Base-by-base conservation (phyloP, 352 stramenopile species). In the Globisporangium heterothallicum region DNA sequence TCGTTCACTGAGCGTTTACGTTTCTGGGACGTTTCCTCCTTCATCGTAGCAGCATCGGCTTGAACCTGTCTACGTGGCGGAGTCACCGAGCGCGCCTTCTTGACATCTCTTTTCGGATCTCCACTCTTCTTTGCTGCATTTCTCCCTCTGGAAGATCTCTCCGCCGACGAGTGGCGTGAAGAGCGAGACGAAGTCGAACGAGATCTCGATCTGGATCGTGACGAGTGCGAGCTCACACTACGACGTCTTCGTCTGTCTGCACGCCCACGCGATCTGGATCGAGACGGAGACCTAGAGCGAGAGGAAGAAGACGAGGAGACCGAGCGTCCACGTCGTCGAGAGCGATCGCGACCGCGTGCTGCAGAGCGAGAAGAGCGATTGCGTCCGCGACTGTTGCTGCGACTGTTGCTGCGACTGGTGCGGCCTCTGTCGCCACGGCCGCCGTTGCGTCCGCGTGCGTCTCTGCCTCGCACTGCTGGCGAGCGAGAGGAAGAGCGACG, bases 131-230 rank as follows among this genome's bases (percentile, higher is more conserved):
- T 38, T 5, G 21, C 40, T 8, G 6, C 9, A 24, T 43, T 24
- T 45, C 38, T 24, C n/a, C 36, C 25, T 25, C 42, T 35, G n/a
- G 49, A 42, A 12, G 58, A 57, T 25, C 48, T 57, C 30, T 49
- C 38, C 9, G 38, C 18, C 3, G 60, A 68, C 19, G 32, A 38
- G 32, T 38, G 32, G 32, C 32, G 32, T 16, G 32, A 48, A 18
- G 61, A 72, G 29, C 53, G 44, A 1, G 53, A 57, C 18, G 49
- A 46, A 8, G 56, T 42, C 4, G 61, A 71, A 0, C 55, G 60
- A 6, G 67, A 70, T 0, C 38, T 46, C 41, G 45, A 50, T 13
- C 49, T 49, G 9, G 21, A 43, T n/a, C 48, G 42, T 13, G 42
- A 48, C 42, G 32, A 38, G 6, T n/a, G 8, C 12, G 43, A 38